Percentiles rank a stretch among this genome's conserved stretches.
Evolutionary conservation across 768 basidiomycete species (phyloP).

Genomic region (Tricholoma terreum): DNA sequence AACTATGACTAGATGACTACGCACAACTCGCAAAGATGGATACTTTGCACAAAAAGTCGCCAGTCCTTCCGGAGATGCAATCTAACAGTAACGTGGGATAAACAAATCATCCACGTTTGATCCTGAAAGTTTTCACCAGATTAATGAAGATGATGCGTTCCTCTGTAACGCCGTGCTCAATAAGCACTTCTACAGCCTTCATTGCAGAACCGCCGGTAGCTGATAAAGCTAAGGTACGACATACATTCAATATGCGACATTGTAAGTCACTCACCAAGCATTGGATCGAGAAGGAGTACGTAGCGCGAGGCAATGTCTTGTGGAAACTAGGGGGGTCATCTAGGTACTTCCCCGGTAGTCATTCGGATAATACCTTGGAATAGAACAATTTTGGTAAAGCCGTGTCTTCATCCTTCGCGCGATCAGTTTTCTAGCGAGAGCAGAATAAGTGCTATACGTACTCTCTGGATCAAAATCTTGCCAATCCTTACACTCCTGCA

Average conservation of each 20-base stretch:
- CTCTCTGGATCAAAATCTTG: conserved; percentile 96
- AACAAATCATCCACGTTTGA: neutral
- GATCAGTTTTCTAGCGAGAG: neutral
- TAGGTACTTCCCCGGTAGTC: neutral
- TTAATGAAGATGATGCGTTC: conserved; percentile 96
- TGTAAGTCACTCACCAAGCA: conserved; percentile 68
- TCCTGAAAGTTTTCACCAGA: conserved; percentile 48
- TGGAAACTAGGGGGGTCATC: conserved; percentile 60
- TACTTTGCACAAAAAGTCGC: conserved; percentile 73
- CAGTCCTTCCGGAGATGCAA: conserved; percentile 89
- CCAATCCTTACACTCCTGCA: conserved; percentile 93
- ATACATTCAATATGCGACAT: neutral
- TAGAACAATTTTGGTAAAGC: conserved; percentile 91
- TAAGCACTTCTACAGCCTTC: conserved; percentile 93
- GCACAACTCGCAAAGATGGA: conserved; percentile 73
- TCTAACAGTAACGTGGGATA: conserved; percentile 38
- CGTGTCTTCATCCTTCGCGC: conserved; percentile 86
- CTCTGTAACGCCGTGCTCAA: conserved; percentile 89
- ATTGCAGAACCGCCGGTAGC: conserved; percentile 98
- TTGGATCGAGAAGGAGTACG: conserved; percentile 93
- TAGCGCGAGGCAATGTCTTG: conserved; percentile 90
- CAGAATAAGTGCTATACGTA: conserved; percentile 30
- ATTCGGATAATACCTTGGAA: conserved; percentile 53
- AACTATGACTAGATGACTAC: conserved; percentile 23
- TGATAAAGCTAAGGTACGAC: conserved; percentile 15